Base-by-base conservation (phyloP, 345 rosid species). In the Anastatica hierochuntica region DNA sequence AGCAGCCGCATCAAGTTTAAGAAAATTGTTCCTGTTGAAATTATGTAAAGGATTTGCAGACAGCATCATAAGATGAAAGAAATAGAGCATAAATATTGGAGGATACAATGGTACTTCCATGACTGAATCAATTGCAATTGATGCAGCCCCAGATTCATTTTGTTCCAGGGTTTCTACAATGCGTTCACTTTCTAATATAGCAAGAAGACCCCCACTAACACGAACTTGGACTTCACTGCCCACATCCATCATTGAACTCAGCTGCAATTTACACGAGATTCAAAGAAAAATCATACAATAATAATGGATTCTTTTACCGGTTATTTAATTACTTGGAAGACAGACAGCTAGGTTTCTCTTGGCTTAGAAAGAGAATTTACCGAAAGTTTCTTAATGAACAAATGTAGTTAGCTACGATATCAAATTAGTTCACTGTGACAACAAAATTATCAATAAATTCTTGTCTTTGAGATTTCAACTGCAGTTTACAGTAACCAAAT, bases 171-270 rank as follows among this genome's bases (percentile, higher is more conserved):
- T 73, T 68, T 87, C 92, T 29, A 90, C 81, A 40, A 90, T 75
- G 58, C 87, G 82, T 76, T 90, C 98, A 66, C 69, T 88, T 78
- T 90, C 98, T 76, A 88, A 74, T 68, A 90, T 74, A 43, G 98
- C 96, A 53, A 92, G 86, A 65, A 88, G 98, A 54, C 96, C 96
- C 16, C 96, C 98, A 69, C 94, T 79, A 45, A 87, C 94, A 43
- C 96, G 92, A 68, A 92, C 88, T 72, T 81, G 85, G 64, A 84
- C 67, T 48, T 88, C 96, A 68, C 92, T 92, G 69, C 81, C 84
- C 73, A 83, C 75, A 65, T 92, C 90, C 95, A 88, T 88, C 98
- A 83, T 92, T 31, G 95, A 88, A 74, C 87, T 85, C 55, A 88
- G 76, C 98, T 92, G 75, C 53, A 70, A 61, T 56, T 29, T 13